Conservation (phyloP, 140 eudicot species). For the Flaveria floridana region DNA sequence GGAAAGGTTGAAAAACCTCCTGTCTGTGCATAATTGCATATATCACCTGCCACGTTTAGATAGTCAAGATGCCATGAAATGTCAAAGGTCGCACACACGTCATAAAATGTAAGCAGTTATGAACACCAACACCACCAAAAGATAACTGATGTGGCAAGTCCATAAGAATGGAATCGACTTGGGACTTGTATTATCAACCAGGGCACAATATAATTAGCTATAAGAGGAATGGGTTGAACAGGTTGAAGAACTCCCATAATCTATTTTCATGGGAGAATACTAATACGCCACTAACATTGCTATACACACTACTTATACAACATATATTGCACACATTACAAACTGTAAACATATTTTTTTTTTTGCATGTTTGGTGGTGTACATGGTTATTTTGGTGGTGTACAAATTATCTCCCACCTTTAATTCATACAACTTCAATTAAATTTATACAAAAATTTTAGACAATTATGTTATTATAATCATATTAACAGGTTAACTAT, state of each 20-base stretch:
- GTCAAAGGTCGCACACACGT: not conserved
- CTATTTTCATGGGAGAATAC: too few species aligned
- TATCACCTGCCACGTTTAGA: constrained; percentile 60
- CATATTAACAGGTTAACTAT: not conserved
- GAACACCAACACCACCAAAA: not conserved
- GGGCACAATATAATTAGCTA: not conserved
- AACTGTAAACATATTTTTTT: not conserved
- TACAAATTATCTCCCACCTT: not conserved
- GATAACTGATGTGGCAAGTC: not conserved
- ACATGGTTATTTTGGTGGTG: not conserved
- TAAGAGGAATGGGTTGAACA: not conserved
- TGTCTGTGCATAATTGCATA: constrained; percentile 98
- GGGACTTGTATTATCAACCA: not conserved
- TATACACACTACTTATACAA: not conserved
- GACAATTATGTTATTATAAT: not conserved
- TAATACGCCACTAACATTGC: not conserved
- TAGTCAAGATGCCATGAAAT: constrained; percentile 1
- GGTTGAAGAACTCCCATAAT: not conserved
- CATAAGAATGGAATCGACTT: not conserved
- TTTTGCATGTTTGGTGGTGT: not conserved
- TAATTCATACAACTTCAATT: constrained; percentile 2
- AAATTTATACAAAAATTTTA: not conserved
- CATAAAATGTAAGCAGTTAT: not conserved
- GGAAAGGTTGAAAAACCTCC: constrained; percentile 95
- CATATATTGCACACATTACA: not conserved